These are phyloP conservation scores for Ceratocystis alfenasii DNA, from an alignment of 2,329 filamentous ascomycete genomes.

Conservation along the genomic window DNA sequence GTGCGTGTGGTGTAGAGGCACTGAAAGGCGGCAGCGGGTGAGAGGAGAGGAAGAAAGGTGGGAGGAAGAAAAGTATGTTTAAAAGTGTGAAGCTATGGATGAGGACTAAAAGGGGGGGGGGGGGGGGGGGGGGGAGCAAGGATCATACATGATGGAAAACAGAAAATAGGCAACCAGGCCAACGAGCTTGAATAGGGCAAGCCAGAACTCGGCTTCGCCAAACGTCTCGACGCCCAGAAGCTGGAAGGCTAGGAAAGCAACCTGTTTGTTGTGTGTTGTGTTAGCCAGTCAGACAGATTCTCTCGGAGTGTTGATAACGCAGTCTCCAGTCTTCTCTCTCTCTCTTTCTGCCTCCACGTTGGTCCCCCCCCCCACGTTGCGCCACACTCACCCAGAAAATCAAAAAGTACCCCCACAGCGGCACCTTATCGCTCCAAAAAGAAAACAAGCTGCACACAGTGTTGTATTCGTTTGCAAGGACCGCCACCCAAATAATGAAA, in stretches of 20 bases:
- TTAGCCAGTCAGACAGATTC: not conserved
- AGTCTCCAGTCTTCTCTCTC: not conserved
- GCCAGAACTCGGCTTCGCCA: constrained; percentile 71
- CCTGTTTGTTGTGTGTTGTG: constrained; percentile 26
- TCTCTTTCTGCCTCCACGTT: not conserved
- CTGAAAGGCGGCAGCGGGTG: no score
- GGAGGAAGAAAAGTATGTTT: no score
- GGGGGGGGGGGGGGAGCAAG: not conserved
- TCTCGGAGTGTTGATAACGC: not conserved
- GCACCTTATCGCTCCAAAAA: constrained; percentile 52
- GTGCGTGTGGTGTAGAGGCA: no score
- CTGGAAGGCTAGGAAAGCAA: constrained; percentile 54
- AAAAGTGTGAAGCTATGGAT: no score
- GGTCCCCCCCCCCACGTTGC: not conserved
- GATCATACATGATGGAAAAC: constrained; percentile 50
- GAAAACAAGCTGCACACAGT: constrained; percentile 53
- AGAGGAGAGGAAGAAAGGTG: no score
- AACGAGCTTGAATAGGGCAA: constrained; percentile 58
- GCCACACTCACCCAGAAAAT: constrained; percentile 51
- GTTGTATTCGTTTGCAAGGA: constrained; percentile 57
- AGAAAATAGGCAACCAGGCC: constrained; percentile 61
- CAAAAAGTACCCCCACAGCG: constrained; percentile 55
- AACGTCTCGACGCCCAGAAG: constrained; percentile 62
- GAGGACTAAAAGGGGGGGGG: no score
- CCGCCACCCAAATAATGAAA: constrained; percentile 54